These are phyloP conservation scores for Lagenidium giganteum DNA, from an alignment of 352 stramenopile species.

Conservation along the genomic window DNA sequence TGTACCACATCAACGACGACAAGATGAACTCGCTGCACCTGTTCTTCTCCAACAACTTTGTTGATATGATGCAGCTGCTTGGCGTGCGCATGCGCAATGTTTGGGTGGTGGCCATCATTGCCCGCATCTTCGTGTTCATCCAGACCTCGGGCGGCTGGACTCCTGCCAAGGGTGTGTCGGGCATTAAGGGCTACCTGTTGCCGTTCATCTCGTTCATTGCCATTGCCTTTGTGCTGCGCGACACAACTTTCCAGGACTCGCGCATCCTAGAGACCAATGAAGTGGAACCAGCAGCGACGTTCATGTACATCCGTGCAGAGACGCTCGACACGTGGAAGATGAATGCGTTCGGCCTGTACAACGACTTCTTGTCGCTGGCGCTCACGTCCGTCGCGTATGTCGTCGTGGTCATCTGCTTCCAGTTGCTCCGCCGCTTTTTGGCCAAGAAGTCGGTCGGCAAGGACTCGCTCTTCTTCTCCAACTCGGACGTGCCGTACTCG, in stretches of 20 bases:
- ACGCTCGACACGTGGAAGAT: constrained; percentile 54
- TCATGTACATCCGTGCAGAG: constrained; percentile 50
- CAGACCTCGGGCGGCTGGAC: constrained; percentile 49
- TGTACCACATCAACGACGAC: constrained; percentile 45
- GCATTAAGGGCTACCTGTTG: constrained; percentile 33
- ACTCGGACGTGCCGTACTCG: constrained; percentile 35
- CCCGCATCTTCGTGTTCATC: constrained; percentile 34
- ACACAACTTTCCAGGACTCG: constrained; percentile 22
- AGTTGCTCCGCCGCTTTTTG: constrained; percentile 13
- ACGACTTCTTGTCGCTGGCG: constrained; percentile 34
- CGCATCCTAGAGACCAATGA: constrained; percentile 50
- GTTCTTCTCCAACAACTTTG: constrained; percentile 28
- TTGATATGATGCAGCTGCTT: constrained; percentile 27
- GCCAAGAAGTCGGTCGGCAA: constrained; percentile 19
- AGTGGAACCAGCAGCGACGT: constrained; percentile 40
- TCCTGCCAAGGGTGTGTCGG: constrained; percentile 32
- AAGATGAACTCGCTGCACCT: constrained; percentile 22
- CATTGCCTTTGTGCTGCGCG: constrained; percentile 16
- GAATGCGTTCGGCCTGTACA: constrained; percentile 48
- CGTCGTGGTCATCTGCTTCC: constrained; percentile 17
- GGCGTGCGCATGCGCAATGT: constrained; percentile 45
- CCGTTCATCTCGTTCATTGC: constrained; percentile 23
- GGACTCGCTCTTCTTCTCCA: constrained; percentile 41
- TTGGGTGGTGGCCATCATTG: constrained; percentile 39
- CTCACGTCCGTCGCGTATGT: constrained; percentile 37